Evolutionary conservation across 345 rosid species (phyloP), one percentile per base, ranked within the genome.

Genomic region (Arabidopsis arenosa): DNA sequence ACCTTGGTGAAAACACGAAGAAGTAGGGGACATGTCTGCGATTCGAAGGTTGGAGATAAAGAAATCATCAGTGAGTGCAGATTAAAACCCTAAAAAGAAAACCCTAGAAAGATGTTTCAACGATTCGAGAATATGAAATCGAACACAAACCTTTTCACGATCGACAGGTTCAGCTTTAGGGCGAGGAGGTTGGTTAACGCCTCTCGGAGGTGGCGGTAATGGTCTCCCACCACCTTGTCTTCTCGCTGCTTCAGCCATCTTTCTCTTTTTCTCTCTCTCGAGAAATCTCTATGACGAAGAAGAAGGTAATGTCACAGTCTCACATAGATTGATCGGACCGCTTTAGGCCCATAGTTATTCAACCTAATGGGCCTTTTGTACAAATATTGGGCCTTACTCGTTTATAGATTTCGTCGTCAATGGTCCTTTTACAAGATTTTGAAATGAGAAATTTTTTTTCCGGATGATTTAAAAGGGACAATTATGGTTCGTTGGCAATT

Each of bases 1-100:
- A 94, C 98, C 97, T 94, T 88, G 10, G 97, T 92, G 83, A 94
- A 92, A 70, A 94, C 97, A 44, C 97, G 93, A 82, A 90, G 96
- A 90, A 92, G 83, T 21, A 94, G 36, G 4, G 98, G 95, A 80
- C 98, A 92, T n/a, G 93, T 90, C 97, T 94, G 96, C 84, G 60
- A 62, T 67, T 26, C 51, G 17, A 62, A 73, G 2, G 21, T 26
- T 33, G 0, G 2, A 43, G 21, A 63, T 43, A 33, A 41, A 15
- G 18, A 8, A 52, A 53, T 15, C 41, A 53, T 15, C 41, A 72
- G 35, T 44, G 15, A 72, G 18, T 8, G 17, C 3, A 2, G 12
- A 45, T 10, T 6, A 9, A n/a, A 60, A 68, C 40, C 55, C 66
- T 56, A 58, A 30, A 23, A 17, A 57, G 35, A 12, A 48, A 52